These are phyloP conservation scores for Citrullus colocynthis DNA, from an alignment of 306 rosid genomes.

Conservation along the genomic window DNA sequence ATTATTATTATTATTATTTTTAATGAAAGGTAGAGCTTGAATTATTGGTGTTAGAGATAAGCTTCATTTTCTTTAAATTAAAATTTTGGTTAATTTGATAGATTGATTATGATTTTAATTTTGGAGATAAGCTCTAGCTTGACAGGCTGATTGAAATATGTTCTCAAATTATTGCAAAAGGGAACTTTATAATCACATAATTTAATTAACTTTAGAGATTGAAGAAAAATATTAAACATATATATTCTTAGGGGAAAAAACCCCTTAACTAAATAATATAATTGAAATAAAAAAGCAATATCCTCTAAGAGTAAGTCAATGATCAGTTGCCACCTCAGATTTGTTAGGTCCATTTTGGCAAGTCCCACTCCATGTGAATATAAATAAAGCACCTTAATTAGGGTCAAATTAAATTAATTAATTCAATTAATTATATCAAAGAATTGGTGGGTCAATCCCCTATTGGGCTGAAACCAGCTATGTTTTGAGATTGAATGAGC, in stretches of 20 bases:
- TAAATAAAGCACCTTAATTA: not conserved
- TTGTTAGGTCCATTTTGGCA: not conserved
- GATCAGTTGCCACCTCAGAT: not conserved
- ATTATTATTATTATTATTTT: not conserved
- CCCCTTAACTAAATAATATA: not conserved
- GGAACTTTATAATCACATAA: not conserved
- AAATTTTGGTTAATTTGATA: not conserved
- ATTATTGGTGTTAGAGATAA: constrained; percentile 1
- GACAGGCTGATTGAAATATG: not conserved
- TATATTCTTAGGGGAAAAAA: not conserved
- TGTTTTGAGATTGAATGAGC: not conserved
- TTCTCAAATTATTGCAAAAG: not conserved
- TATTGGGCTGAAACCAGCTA: constrained; percentile 7
- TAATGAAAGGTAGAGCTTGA: not conserved
- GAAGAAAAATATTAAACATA: not conserved
- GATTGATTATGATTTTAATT: constrained; percentile 6
- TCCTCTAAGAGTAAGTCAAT: not conserved
- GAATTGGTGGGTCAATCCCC: not conserved
- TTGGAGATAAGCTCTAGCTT: constrained; percentile 5
- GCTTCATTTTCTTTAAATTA: not conserved
- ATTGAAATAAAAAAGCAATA: not conserved
- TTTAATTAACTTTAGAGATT: not conserved
- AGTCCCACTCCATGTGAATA: not conserved
- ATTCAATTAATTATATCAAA: too few species aligned
- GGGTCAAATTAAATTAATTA: not conserved